Evolutionary conservation across 176 grass and related monocot genomes (phyloP).

Genomic region (Phoenix roebelenii): DNA sequence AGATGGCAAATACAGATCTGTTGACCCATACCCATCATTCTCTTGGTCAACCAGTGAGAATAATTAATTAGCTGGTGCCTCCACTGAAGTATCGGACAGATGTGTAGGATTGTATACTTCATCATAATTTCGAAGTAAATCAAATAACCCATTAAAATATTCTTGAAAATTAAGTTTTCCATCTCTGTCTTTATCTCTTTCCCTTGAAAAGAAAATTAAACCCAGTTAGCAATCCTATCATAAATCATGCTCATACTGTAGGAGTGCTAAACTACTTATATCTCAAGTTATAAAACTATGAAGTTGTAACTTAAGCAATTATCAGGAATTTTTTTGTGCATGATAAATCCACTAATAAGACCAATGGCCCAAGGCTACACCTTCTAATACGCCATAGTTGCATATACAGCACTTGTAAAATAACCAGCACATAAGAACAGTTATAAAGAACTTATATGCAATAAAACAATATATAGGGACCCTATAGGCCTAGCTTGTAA

Average conservation of each 20-base stretch:
- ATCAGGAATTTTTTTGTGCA: too few relatives aligned
- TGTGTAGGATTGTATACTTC: slow-evolving; percentile 40
- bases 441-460: too few relatives aligned
- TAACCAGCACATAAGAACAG: too few relatives aligned
- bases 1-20: slow-evolving; percentile 3
- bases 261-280: neutral
- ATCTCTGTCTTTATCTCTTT: slow-evolving; percentile 86
- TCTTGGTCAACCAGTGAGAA: slow-evolving; percentile 75
- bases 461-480: too few relatives aligned
- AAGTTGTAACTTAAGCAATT: too few relatives aligned
- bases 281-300: neutral
- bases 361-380: too few relatives aligned
- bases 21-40: slow-evolving; percentile 72
- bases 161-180: slow-evolving; percentile 83
- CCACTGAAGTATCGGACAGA: slow-evolving; percentile 32
- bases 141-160: slow-evolving; percentile 72
- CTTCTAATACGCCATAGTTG: too few relatives aligned
- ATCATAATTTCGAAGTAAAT: slow-evolving; percentile 63
- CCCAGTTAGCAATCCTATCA: neutral
- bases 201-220: slow-evolving; percentile 35
- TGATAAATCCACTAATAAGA: too few relatives aligned
- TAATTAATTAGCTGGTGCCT: slow-evolving; percentile 71
- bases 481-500: too few relatives aligned
- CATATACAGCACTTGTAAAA: too few relatives aligned
- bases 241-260: slow-evolving; percentile 11